Base-by-base conservation (phyloP, 208 protist genomes). In the Leishmania guyanensis region DNA sequence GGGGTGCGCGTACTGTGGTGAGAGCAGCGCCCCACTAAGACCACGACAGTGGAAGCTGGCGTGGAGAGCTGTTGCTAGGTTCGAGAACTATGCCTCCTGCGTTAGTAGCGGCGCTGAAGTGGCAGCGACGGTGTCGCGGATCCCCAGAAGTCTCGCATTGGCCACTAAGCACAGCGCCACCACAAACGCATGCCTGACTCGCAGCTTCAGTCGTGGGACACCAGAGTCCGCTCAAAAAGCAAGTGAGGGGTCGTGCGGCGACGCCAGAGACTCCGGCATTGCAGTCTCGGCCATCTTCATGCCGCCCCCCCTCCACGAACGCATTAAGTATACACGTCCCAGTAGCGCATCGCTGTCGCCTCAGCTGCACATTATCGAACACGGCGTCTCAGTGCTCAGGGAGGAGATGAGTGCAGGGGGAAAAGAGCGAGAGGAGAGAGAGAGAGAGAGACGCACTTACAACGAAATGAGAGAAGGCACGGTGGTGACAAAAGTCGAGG, bases 91-190 rank as follows among this genome's bases (percentile, higher is more conserved):
- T 68, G 72, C 77, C 39, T 88, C 77, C n/a, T 81, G 77, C 51
- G 85, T 85, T 17, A 83, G 68, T 68, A 88, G 69, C 6, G 81
- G 78, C 36, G 17, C n/a, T 17, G 65, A 54, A 22, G 56, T 17
- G 8, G 10, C 64, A 8, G 6, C 39, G 43, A 4, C 46, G 10
- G 3, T 33, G 16, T 68, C 71, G 26, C 83, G 76, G 48, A 87
- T 81, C 72, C 82, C 84, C 80, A 87, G 26, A 14, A 84, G 73
- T 53, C 79, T 62, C 5, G 80, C 84, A 56, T 82, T 83, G 4
- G 81, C 58, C 33, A 84, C 80, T 50, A 92, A 33, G 51, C 78
- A 85, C 17, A 92, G 33, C 36, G 85, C 80, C 0, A 64, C 51
- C 46, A 90, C 29, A 33, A 72, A 65, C 58, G n/a, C 46, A 6